phyloP scores from a whole-genome alignment of 345 rosid species.

The Moricandia arvensis region DNA sequence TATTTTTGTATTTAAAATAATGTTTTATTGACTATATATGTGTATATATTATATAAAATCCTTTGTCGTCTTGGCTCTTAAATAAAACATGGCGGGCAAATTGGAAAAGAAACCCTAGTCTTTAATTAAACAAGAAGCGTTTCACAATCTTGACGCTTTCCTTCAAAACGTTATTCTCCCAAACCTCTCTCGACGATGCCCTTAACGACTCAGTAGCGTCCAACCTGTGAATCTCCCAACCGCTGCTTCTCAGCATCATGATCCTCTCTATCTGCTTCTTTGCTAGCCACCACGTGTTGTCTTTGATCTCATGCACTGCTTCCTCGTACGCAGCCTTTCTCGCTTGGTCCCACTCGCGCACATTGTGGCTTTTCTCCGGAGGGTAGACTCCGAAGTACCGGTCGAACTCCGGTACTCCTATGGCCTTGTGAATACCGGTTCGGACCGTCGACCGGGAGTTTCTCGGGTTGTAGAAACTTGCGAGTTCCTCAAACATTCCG shows the following conservation, averaged over 20 bases:
- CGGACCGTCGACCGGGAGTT: conserved; percentile 6
- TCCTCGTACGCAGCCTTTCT: conserved; percentile 37
- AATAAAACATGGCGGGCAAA: neutral
- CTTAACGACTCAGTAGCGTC: conserved; percentile 63
- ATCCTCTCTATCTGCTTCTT: conserved; percentile 68
- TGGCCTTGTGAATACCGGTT: conserved; percentile 56
- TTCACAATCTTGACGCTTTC: conserved; percentile 73
- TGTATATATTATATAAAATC: neutral
- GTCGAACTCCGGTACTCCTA: conserved; percentile 80
- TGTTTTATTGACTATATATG: too few relatives aligned
- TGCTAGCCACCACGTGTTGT: conserved; percentile 53
- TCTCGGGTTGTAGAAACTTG: conserved; percentile 39
- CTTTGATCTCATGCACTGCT: conserved; percentile 57
- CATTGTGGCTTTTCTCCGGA: conserved; percentile 16
- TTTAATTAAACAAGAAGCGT: conserved; percentile 52
- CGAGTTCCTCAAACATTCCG: conserved; percentile 69
- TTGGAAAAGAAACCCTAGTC: neutral
- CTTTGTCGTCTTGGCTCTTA: neutral
- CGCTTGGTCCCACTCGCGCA: conserved; percentile 22
- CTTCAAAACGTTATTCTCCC: conserved; percentile 62
- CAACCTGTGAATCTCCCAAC: conserved; percentile 70
- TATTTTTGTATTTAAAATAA: too few relatives aligned
- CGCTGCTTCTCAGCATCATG: conserved; percentile 43
- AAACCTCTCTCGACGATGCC: conserved; percentile 47
- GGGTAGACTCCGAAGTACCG: conserved; percentile 46